These are phyloP conservation scores for Jamesozyma jinghongensis DNA, from an alignment of 805 yeast genomes.

Conservation along the genomic window DNA sequence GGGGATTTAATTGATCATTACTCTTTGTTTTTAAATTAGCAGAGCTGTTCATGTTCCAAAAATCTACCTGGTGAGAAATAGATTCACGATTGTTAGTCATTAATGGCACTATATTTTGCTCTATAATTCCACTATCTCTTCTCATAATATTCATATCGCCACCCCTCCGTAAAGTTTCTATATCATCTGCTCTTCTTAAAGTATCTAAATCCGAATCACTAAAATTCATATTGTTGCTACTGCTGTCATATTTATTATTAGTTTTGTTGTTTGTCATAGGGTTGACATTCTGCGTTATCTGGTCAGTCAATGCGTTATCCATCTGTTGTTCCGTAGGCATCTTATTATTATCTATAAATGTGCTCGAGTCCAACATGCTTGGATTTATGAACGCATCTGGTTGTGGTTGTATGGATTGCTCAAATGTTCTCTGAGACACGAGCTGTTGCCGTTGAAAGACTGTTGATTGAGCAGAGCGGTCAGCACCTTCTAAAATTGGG, in stretches of 20 bases:
- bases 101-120: conserved; percentile 2
- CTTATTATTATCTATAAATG: not conserved
- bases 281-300: not conserved
- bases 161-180: not conserved
- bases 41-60: conserved; percentile 15
- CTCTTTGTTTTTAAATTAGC: conserved; percentile 1
- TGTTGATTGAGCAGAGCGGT: not conserved
- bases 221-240: not conserved
- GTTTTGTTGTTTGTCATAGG: not conserved
- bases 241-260: not conserved
- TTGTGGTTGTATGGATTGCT: not conserved
- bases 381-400: not conserved
- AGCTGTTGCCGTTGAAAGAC: not conserved
- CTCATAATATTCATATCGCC: conserved; percentile 4
- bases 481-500: not conserved
- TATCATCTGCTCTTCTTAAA: conserved; percentile 1
- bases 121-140: conserved; percentile 19
- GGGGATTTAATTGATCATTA: not conserved
- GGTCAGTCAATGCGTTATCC: not conserved
- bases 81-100: conserved; percentile 18
- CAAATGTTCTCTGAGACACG: not conserved
- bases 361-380: not conserved
- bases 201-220: too few relatives aligned
- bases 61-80: conserved; percentile 23
- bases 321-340: not conserved